Percentiles rank a stretch among this genome's conserved stretches.
Evolutionary conservation across 495 filamentous ascomycete species (phyloP).

Genomic region (Darksidea phi): DNA sequence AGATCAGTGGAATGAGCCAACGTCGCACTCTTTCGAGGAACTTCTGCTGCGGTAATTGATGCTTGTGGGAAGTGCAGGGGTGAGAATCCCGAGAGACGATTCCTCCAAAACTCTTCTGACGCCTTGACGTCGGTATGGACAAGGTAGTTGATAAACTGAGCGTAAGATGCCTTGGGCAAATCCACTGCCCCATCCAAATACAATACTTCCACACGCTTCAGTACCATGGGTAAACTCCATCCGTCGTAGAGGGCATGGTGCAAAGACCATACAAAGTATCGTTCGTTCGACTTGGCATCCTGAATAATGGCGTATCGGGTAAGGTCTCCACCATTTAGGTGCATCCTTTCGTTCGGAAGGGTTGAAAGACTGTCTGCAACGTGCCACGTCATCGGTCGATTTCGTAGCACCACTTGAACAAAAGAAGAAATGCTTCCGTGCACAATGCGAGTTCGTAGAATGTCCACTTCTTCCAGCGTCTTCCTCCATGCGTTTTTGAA

Average conservation of each 20-base stretch:
- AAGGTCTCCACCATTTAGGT: constrained; percentile 16
- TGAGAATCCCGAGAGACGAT: constrained; percentile 24
- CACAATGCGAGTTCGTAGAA: constrained; percentile 51
- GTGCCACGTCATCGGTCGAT: constrained; percentile 6
- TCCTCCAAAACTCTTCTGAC: constrained; percentile 28
- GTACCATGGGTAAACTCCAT: constrained; percentile 18
- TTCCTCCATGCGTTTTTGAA: constrained; percentile 52
- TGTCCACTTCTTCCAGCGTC: constrained; percentile 34
- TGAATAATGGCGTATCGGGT: constrained; percentile 19
- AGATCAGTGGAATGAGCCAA: too few species aligned
- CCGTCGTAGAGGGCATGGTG: constrained; percentile 44
- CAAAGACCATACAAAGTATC: constrained; percentile 37
- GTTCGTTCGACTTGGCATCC: not conserved
- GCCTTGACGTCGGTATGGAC: constrained; percentile 1
- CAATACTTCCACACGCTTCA: constrained; percentile 19
- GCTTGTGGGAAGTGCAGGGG: too few species aligned
- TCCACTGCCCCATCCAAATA: constrained; percentile 22
- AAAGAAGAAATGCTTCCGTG: constrained; percentile 23
- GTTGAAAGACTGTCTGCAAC: constrained; percentile 21
- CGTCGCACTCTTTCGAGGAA: too few species aligned
- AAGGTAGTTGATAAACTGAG: constrained; percentile 17
- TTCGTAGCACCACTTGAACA: too few species aligned
- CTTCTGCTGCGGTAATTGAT: too few species aligned
- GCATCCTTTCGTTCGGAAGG: constrained; percentile 1
- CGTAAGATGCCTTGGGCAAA: constrained; percentile 8